phyloP scores from a whole-genome alignment of 2,329 filamentous ascomycete genomes.

The Annulohypoxylon truncatum region DNA sequence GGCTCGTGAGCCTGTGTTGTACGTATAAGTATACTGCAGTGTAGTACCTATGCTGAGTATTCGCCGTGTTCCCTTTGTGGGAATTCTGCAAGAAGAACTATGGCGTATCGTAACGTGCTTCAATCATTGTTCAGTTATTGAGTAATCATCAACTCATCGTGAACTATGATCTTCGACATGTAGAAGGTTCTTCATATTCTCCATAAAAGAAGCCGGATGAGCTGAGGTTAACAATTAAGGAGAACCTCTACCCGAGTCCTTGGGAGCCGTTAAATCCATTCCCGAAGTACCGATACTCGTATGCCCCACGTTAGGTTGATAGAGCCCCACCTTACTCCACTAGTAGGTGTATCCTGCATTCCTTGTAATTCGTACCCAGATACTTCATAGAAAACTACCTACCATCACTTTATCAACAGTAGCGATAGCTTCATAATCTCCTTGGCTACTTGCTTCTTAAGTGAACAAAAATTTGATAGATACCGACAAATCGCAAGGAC shows the following conservation, averaged over 20 bases:
- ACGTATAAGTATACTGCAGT: too few species aligned
- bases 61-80: too few species aligned
- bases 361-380: background rate
- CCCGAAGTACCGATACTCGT: background rate
- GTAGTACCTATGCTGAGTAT: too few species aligned
- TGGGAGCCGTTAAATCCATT: background rate
- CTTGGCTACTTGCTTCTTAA: background rate
- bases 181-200: background rate
- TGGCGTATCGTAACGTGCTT: background rate
- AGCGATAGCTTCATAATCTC: background rate
- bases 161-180: background rate
- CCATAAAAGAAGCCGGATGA: background rate
- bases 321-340: background rate
- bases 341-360: background rate
- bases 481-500: background rate
- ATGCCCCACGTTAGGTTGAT: background rate
- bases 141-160: background rate
- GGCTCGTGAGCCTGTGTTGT: background rate
- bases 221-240: background rate
- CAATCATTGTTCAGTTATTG: background rate
- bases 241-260: background rate
- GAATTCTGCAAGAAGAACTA: too few species aligned
- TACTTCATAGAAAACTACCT: constrained; percentile 26
- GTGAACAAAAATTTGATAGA: background rate
- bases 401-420: background rate